Evolutionary conservation across 768 basidiomycete genomes (phyloP), one percentile per base, ranked within the genome.

Genomic region (Kwoniella dejecticola): DNA sequence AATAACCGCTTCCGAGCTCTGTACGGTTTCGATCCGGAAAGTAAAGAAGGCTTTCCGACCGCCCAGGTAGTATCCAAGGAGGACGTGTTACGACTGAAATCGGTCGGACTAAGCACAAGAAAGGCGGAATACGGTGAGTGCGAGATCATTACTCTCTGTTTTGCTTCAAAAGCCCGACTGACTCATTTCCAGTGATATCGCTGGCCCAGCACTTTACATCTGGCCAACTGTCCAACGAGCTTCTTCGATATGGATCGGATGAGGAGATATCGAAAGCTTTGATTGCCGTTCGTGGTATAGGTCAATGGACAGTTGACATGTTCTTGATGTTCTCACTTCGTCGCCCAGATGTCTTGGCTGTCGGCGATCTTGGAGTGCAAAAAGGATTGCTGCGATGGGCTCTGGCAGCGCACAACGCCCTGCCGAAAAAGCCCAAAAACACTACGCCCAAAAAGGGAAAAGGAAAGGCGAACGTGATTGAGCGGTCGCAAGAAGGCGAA

Each of bases 271-370:
- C 84, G 1, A 83, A 86, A 59, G 86, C 90, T 81, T 82, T 94
- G 31, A 88, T 86, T 38, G 85, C 85, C 71, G 89, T 92, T 24
- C 82, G 85, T 73, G 91, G 89, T 0, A 89, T 92, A 66, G 91
- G 91, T 47, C 83, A 73, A 46, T 69, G 70, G 72, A 57, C 79
- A 84, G 90, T 91, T n/a, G 87, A 92, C 70, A 94, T 94, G 92
- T 94, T 94, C 72, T 84, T 89, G 13, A 90, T 96, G 44, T 95
- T 94, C 78, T 88, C 89, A 1, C 81, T 93, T 30, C 83, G 90
- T 0, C 86, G 91, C 19, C 89, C 89, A 1, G 86, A 94, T 74
- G 88, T 96, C 54, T 82, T 94, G 0, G 85, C 88, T 12, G 82
- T 85, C 29, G 90, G 77, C 7, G 91, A 94, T 69, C 83, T 94